Base-by-base conservation (phyloP, 225 moss, liverwort and hornwort species). In the Marchantia paleacea region DNA sequence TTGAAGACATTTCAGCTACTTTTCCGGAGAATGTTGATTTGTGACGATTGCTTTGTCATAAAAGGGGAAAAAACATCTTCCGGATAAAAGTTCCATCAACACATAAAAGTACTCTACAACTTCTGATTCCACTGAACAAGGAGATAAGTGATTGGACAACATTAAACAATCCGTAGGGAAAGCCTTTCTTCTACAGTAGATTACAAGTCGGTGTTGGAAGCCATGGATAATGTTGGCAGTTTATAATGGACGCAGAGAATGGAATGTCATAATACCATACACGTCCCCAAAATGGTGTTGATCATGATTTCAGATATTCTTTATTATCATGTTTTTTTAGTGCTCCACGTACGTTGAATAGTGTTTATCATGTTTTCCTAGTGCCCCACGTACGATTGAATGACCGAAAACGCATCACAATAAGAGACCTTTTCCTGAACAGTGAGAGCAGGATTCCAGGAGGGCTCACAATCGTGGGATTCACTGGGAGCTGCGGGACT, bases 191-290 rank as follows among this genome's bases (percentile, higher is more conserved):
- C 39, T 39, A 39, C 39, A 39, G 39, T 19, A 60, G 60, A 7
- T 20, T 60, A 19, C 3, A 15, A 60, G 22, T 16, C 18, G 60
- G 60, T 60, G 18, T 19, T 60, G 16, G 18, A 19, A 18, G 60
- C 60, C 64, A 64, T 64, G 64, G 64, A 64, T 64, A 64, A 64
- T 26, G 64, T 26, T 25, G 24, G 64, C 64, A 64, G 64, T 24
- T 24, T 8, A 26, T 64, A 26, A 24, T 64, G 12, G 64, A 26
- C 64, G 6, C 64, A 64, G 25, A 10, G 39, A 47, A 69, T 69
- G 69, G 69, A 69, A 69, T 69, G 31, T 69, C 39, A 14, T 69
- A 31, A 30, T 69, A 7, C 39, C 69, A 7, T 25, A 66, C 25
- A 66, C 29, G 66, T 66, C 66, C 25, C 4, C 39, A 29, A 7